Conservation (phyloP, 2,329 filamentous ascomycete species). For the Coleophoma crateriformis region DNA sequence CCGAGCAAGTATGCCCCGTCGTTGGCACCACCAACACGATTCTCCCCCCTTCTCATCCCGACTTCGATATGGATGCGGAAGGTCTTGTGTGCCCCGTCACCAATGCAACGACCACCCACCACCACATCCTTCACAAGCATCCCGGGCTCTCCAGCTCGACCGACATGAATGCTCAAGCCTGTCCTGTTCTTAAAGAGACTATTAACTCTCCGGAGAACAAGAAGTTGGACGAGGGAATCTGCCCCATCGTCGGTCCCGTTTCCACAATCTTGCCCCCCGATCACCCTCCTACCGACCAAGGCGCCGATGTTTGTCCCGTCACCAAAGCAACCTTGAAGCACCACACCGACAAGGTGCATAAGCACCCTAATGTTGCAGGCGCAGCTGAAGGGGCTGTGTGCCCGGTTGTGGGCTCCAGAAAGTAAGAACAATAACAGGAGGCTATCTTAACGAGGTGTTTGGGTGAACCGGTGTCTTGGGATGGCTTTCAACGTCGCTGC, state of each 20-base stretch:
- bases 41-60: background rate
- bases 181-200: background rate
- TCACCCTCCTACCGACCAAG: background rate
- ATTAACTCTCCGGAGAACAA: background rate
- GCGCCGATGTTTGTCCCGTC: background rate
- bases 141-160: background rate
- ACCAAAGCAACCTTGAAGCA: background rate
- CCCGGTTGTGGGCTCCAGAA: background rate
- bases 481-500: too few species aligned
- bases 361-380: background rate
- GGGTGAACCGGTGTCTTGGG: too few species aligned
- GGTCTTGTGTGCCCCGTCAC: background rate
- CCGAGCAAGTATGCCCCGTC: background rate
- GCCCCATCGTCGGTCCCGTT: background rate
- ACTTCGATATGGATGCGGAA: background rate
- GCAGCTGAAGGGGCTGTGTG: background rate
- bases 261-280: background rate
- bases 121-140: background rate
- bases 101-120: background rate
- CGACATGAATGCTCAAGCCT: background rate
- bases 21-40: background rate
- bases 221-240: background rate
- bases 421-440: too few species aligned
- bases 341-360: background rate
- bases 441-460: too few species aligned